phyloP scores from a whole-genome alignment of 768 basidiomycete genomes.

The Kwoniella dendrophila region DNA sequence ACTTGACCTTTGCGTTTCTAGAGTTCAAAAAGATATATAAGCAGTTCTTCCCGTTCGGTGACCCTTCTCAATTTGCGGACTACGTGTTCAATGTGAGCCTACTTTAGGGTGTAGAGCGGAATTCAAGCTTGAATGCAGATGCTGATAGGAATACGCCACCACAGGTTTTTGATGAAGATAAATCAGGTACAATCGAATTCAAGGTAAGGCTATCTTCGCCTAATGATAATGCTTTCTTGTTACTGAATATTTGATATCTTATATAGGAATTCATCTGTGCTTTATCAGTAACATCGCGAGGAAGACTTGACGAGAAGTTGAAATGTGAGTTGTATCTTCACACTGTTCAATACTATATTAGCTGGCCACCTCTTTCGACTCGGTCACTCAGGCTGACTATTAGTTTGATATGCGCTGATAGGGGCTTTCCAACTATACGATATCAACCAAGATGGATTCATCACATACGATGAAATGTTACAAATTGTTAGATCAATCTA shows the following conservation, averaged over 20 bases:
- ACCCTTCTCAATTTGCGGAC: constrained; percentile 93
- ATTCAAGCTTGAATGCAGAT: constrained; percentile 5
- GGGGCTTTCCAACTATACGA: constrained; percentile 99
- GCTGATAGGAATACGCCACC: background rate
- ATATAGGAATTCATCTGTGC: constrained; percentile 81
- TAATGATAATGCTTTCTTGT: background rate
- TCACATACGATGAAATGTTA: constrained; percentile 99
- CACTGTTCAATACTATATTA: background rate
- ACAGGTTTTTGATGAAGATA: constrained; percentile 57
- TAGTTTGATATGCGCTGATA: constrained; percentile 56
- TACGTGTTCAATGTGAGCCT: constrained; percentile 88
- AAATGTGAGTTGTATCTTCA: constrained; percentile 69
- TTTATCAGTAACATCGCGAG: constrained; percentile 89
- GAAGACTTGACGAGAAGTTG: constrained; percentile 93
- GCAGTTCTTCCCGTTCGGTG: constrained; percentile 99
- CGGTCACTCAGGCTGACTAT: constrained; percentile 4
- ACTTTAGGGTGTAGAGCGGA: background rate
- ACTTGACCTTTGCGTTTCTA: background rate
- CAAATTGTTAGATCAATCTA: constrained; percentile 97
- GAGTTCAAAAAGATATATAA: constrained; percentile 98
- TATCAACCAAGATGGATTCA: constrained; percentile 95
- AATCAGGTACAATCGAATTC: constrained; percentile 81
- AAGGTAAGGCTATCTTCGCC: constrained; percentile 65
- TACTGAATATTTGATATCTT: background rate
- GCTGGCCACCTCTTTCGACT: background rate